Evolutionary conservation across 140 eudicot species (phyloP), one percentile per base, ranked within the genome.

Genomic region (Anethum foeniculum): DNA sequence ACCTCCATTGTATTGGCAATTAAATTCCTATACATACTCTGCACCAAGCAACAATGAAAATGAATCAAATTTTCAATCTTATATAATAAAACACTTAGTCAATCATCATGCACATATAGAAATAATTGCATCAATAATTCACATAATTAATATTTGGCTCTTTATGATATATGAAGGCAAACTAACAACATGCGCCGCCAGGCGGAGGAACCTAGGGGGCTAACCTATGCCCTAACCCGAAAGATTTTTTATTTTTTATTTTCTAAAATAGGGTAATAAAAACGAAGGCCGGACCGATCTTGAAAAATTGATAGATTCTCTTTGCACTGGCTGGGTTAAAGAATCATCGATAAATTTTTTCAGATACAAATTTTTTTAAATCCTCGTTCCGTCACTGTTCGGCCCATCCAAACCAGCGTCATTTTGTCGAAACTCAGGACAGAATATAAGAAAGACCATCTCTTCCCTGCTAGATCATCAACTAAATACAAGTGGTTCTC

Each of bases 1-100:
- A 90, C 86, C 74, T 86, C 84, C 23, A 68, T 68, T 68, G 44
- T 1, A 8, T 68, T 3, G 18, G 71, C 12, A 30, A 16, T 12
- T 28, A 68, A 23, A 2, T 67, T 28, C 41, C 4, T 11, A 32
- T 28, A 15, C 10, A 60, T 25, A 60, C 43, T 14, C 39, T 67
- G 44, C 41, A 67, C 43, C 41, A 68, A 68, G 4, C 74, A 68
- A 68, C 74, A 43, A 68, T 25, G 15, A 62, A 68, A 8, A 68
- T 68, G 23, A 68, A 68, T 6, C 43, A 32, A 30, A 68, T 14
- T 1, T 6, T 32, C 44, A 30, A 34, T 3, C 73, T 46, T 46
- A 2, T 39, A 39, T 47, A 47, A 47, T 2, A 47, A 12, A 47
- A 47, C 71, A 27, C 38, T 10, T 19, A 9, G 25, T 3, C 4